Percentiles rank a stretch among this genome's conserved stretches.
phyloP scores from a whole-genome alignment of 495 filamentous ascomycete species.

The Cercophora scortea region DNA sequence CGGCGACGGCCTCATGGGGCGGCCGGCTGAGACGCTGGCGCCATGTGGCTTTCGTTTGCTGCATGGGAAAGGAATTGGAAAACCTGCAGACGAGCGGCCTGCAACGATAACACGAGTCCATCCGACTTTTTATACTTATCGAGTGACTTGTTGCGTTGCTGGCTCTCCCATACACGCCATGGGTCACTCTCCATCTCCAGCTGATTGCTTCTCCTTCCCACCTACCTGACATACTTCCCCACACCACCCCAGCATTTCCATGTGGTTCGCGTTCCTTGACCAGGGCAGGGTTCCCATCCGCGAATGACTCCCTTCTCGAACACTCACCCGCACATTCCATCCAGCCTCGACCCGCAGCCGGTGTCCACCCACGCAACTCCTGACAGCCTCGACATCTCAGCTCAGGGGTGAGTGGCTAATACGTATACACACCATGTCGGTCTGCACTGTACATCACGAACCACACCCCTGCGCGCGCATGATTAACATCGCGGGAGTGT shows the following conservation, averaged over 20 bases:
- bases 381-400: background rate
- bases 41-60: background rate
- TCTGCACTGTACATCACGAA: background rate
- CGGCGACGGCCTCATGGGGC: background rate
- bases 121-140: slow-evolving; percentile 15
- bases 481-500: slow-evolving; percentile 5
- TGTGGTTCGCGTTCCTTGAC: no score
- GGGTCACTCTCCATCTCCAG: background rate
- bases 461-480: background rate
- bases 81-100: no score
- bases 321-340: background rate
- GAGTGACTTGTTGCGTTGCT: background rate
- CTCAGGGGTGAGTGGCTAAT: background rate
- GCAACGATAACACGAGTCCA: background rate
- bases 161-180: background rate
- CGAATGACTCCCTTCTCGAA: no score
- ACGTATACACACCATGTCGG: no score
- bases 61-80: background rate
- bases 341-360: background rate
- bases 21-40: background rate
- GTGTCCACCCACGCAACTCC: background rate
- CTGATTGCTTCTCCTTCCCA: no score
- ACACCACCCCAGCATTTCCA: no score
- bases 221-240: no score
- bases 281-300: no score